Conservation (phyloP, 345 rosid genomes). For the Trapa incisa region DNA sequence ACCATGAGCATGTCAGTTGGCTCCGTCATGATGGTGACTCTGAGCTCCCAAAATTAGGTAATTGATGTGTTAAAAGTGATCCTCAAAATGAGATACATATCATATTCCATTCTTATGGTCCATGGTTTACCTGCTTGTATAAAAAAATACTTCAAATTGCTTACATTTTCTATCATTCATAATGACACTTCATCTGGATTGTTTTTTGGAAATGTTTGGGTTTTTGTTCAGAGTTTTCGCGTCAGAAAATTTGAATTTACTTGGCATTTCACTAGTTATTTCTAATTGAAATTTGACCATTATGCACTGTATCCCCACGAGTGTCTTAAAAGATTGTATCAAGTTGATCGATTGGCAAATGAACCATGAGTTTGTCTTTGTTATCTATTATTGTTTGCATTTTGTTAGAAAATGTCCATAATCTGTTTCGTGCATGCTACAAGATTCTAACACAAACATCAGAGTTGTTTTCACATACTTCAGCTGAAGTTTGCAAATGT, state of each 20-base stretch:
- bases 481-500: not conserved
- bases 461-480: not conserved
- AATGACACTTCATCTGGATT: not conserved
- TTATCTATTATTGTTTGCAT: not conserved
- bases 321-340: not conserved
- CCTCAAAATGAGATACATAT: not conserved
- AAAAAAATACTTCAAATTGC: not conserved
- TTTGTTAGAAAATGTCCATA: not conserved
- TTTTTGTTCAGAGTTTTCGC: not conserved
- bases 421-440: not conserved
- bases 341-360: not conserved
- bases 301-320: not conserved
- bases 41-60: conserved; percentile 54
- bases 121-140: not conserved
- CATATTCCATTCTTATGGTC: not conserved
- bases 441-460: not conserved
- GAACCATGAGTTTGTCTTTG: not conserved
- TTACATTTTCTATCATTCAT: not conserved
- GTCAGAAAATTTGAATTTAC: not conserved
- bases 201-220: not conserved
- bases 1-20: conserved; percentile 7
- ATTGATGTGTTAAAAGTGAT: not conserved
- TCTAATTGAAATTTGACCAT: not conserved
- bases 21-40: conserved; percentile 17
- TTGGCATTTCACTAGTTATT: not conserved